phyloP scores from a whole-genome alignment of 2,329 filamentous ascomycete species.

The Neonectria coccinea region DNA sequence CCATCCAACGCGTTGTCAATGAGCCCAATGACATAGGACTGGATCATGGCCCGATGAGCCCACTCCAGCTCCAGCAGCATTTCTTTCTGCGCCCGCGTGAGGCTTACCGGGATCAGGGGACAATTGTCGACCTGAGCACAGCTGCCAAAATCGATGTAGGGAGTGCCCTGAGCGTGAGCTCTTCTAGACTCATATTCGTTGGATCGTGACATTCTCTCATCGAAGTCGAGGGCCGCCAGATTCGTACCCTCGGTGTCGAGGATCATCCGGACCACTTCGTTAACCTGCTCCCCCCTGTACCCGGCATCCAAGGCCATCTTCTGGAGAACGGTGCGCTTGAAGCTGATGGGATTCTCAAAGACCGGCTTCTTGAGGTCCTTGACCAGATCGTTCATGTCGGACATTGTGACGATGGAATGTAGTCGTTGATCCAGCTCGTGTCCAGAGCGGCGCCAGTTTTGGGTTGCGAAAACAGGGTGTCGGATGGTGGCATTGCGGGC shows the following conservation, averaged over 20 bases:
- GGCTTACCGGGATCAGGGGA: constrained; percentile 63
- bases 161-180: constrained; percentile 11
- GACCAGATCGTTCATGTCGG: constrained; percentile 42
- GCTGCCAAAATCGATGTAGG: constrained; percentile 36
- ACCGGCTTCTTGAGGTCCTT: constrained; percentile 39
- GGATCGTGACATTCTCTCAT: constrained; percentile 44
- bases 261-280: constrained; percentile 51
- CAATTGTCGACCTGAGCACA: constrained; percentile 43
- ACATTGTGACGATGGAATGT: constrained; percentile 38
- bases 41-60: constrained; percentile 75
- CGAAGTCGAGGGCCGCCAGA: constrained; percentile 49
- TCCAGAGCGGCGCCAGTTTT: constrained; percentile 41
- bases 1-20: constrained; percentile 65
- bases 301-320: constrained; percentile 55
- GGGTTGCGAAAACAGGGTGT: constrained; percentile 52
- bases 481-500: constrained; percentile 55
- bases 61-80: constrained; percentile 76
- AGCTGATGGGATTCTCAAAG: constrained; percentile 44
- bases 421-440: constrained; percentile 28
- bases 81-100: constrained; percentile 74
- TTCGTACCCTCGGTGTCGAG: constrained; percentile 50
- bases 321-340: constrained; percentile 49
- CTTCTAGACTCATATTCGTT: constrained; percentile 34
- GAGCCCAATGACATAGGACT: constrained; percentile 74
- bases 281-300: constrained; percentile 46